phyloP scores from a whole-genome alignment of 257 asterid species.

The Phtheirospermum japonicum region DNA sequence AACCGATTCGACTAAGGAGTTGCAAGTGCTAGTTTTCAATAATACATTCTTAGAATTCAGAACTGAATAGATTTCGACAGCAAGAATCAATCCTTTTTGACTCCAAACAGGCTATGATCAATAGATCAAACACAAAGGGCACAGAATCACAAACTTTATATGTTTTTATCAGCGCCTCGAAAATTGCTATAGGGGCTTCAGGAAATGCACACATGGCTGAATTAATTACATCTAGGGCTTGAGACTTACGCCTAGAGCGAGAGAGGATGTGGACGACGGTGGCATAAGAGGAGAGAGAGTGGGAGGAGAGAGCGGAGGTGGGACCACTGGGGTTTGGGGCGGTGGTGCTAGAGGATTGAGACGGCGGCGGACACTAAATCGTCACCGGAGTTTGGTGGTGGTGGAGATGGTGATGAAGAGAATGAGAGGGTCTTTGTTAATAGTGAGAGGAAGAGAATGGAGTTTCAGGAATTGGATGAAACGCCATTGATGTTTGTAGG shows the following conservation, averaged over 20 bases:
- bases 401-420: conserved; percentile 35
- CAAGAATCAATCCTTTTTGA: conserved; percentile 60
- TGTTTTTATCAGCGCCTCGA: too few relatives aligned
- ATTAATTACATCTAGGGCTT: conserved; percentile 52
- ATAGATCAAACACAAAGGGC: too few relatives aligned
- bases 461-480: conserved; percentile 25
- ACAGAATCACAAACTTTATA: too few relatives aligned
- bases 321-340: conserved; percentile 84
- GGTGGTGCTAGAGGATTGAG: conserved; percentile 82
- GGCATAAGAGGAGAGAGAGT: conserved; percentile 64
- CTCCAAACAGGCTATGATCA: conserved; percentile 54
- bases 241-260: conserved; percentile 58
- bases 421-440: conserved; percentile 23
- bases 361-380: conserved; percentile 55
- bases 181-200: too few relatives aligned
- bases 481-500: conserved; percentile 27
- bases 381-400: conserved; percentile 34
- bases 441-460: conserved; percentile 12
- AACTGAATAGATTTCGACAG: conserved; percentile 46
- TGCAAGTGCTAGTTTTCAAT: conserved; percentile 47
- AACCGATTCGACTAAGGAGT: conserved; percentile 65
- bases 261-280: conserved; percentile 68
- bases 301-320: conserved; percentile 66
- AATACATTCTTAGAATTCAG: conserved; percentile 51
- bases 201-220: too few relatives aligned